phyloP scores from a whole-genome alignment of 371 early-diverging fungal species.

The Amoeboaphelidium occidentale region DNA sequence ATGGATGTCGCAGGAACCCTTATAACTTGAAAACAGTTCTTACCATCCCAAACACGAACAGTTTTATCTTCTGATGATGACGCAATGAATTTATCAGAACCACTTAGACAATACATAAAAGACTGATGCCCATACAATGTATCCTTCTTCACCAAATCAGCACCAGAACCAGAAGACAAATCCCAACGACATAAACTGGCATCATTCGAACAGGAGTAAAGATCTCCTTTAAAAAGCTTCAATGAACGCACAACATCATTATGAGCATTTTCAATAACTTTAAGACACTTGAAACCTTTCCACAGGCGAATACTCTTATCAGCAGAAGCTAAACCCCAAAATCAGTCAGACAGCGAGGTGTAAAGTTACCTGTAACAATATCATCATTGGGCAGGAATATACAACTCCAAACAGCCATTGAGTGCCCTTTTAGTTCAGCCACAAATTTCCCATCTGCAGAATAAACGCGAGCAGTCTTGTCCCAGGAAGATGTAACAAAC shows the following conservation, averaged over 20 bases:
- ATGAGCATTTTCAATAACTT: constrained; percentile 64
- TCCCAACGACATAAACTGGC: constrained; percentile 16
- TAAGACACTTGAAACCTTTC: constrained; percentile 27
- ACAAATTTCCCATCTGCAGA: constrained; percentile 29
- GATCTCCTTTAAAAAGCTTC: constrained; percentile 32
- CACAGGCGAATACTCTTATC: constrained; percentile 76
- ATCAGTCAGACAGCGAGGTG: neutral
- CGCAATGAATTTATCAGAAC: constrained; percentile 32
- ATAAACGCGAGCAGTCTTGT: constrained; percentile 54
- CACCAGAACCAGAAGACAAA: neutral
- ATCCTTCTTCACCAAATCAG: constrained; percentile 1
- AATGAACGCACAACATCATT: constrained; percentile 70
- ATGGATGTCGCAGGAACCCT: constrained; percentile 68
- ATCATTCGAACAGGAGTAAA: constrained; percentile 74
- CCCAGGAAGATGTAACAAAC: constrained; percentile 55
- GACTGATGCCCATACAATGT: constrained; percentile 60
- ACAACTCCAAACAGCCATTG: constrained; percentile 75
- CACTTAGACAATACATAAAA: constrained; percentile 61
- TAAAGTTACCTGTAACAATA: constrained; percentile 44
- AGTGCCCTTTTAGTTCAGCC: constrained; percentile 49
- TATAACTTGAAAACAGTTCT: constrained; percentile 43
- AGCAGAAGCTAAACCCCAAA: constrained; percentile 42
- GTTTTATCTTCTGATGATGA: constrained; percentile 74
- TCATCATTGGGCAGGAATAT: constrained; percentile 36
- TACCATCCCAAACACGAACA: constrained; percentile 64